Evolutionary conservation across 306 rosid species (phyloP), one percentile per base, ranked within the genome.

Genomic region (Begonia masoniana): DNA sequence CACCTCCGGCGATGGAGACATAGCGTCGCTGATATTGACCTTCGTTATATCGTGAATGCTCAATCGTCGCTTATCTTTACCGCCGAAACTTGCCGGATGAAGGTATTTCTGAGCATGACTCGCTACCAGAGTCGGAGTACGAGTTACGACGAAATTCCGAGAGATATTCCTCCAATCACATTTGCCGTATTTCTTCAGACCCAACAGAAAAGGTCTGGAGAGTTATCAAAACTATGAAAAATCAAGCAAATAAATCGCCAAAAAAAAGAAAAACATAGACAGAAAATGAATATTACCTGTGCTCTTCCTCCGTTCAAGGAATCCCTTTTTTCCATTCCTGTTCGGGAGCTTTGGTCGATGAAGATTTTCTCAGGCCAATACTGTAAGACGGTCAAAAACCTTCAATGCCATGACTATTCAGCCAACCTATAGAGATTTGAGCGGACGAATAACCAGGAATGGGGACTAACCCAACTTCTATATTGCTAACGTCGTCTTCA

Each of bases 1-100:
- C 59, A 43, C 53, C 39, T 80, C 88, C 15, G 83, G 77, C 4
- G 85, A 61, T 4, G 83, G 64, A 47, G 75, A 76, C 61, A 62
- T 70, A 11, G 66, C 56, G 57, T 85, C 94, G 8, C 64, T 57
- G 65, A 80, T 80, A 56, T 83, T 85, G 51, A 83, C 92, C 0
- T 88, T 91, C 48, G 99, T 91, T 65, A 91, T 91, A 75, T 91
- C 96, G 77, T 91, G 99, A 54, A 91, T 91, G 76, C 96, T 91
- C 1, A 94, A 91, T 66, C 99, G 79, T 23, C 99, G 77, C 75
- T 83, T 91, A 51, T 91, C 96, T 60, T 86, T 91, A 9, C 94
- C 92, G 5, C 91, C 94, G 0, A 96, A 17, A 17, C 1, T 17
- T 17, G n/a, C n/a, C n/a, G n/a, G n/a, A n/a, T n/a, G n/a, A n/a